A percentile compares a stretch with the other conserved stretches of the same genome.
These are phyloP conservation scores for Pseudogymnoascus sp. DNA, from an alignment of 2,329 filamentous ascomycete genomes.

Conservation along the genomic window DNA sequence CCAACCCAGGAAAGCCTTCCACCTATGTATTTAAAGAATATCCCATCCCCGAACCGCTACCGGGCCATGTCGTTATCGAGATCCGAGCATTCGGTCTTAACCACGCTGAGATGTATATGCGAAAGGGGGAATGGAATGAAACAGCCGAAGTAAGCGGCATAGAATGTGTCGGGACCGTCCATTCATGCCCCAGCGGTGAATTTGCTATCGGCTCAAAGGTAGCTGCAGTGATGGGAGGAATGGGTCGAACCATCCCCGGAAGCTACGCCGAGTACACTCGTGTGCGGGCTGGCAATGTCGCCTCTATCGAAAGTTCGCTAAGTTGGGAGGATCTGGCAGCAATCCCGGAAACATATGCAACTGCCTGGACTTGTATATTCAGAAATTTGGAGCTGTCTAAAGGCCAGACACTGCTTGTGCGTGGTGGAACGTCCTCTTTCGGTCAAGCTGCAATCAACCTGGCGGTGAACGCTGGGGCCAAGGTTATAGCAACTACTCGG, in stretches of 20 bases:
- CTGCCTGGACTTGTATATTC: slow-evolving; percentile 22
- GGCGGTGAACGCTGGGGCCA: slow-evolving; percentile 30
- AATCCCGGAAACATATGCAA: slow-evolving; percentile 20
- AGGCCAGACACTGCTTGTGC: slow-evolving; percentile 24
- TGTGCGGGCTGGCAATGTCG: slow-evolving; percentile 16
- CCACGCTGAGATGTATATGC: slow-evolving; percentile 20
- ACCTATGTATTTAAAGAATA: slow-evolving; percentile 26
- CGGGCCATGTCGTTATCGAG: slow-evolving; percentile 34
- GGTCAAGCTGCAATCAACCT: slow-evolving; percentile 35
- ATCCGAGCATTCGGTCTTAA: slow-evolving; percentile 37
- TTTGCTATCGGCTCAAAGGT: slow-evolving; percentile 17
- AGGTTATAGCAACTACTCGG: slow-evolving; percentile 19
- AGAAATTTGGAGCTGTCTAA: slow-evolving; percentile 17
- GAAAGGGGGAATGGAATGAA: slow-evolving; percentile 14
- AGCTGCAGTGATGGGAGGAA: slow-evolving; percentile 21
- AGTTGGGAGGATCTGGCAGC: slow-evolving; percentile 21
- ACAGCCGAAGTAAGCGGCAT: slow-evolving; percentile 22
- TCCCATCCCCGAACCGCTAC: slow-evolving; percentile 33
- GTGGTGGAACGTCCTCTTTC: slow-evolving; percentile 36
- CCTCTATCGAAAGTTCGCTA: slow-evolving; percentile 13
- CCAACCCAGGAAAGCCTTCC: slow-evolving; percentile 13
- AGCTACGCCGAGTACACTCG: slow-evolving; percentile 23
- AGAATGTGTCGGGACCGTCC: slow-evolving; percentile 20
- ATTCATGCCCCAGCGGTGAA: slow-evolving; percentile 16
- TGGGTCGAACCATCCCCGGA: slow-evolving; percentile 19